Base-by-base conservation (phyloP, 495 filamentous ascomycete species). In the Glarea lozoyensis region DNA sequence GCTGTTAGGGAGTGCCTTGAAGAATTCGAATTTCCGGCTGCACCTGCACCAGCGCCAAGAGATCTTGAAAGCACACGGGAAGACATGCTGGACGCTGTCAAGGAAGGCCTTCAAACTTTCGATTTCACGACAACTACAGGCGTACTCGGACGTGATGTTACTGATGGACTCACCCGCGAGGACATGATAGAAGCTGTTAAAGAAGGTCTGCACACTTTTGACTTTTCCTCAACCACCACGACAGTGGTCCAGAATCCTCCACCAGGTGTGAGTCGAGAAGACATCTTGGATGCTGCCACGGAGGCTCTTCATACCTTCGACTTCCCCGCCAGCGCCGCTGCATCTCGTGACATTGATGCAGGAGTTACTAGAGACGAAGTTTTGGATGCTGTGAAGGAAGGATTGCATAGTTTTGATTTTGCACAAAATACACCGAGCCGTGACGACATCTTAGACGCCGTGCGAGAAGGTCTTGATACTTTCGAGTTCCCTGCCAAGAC, bases 321-420 rank as follows among this genome's bases (percentile, higher is more conserved):
- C 1, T 80, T 80, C 10, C 82, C 84, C 1, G 78, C 74, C 18
- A 82, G 92, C 48, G 69, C 81, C 52, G 75, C 73, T 46, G 67
- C 55, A 39, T 15, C 74, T 82, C 16, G 82, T 83, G 17, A 70
- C 92, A 48, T 10, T 52, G 56, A 69, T 23, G 49, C 72, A 3
- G 60, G 59, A 33, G 70, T 87, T 16, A 82, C 84, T 1, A 75
- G 82, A 42, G 84, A 92, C 38, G 85, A 86, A 27, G 84, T 94
- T 19, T 62, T 94, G 0, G 76, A 83, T 1, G 85, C 87, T 0
- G 81, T 94, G 4, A 76, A 79, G 41, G 86, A 92, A 42, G 87
- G 84, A 3, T 88, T 83, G 77, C 86, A 93, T 51, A 80, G 73
- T 2, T 90, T 88, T 62, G 87, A 88, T 56, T 87, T 87, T 2